Evolutionary conservation across 805 yeast genomes (phyloP).

Genomic region (Saccharomycopsis sp.): DNA sequence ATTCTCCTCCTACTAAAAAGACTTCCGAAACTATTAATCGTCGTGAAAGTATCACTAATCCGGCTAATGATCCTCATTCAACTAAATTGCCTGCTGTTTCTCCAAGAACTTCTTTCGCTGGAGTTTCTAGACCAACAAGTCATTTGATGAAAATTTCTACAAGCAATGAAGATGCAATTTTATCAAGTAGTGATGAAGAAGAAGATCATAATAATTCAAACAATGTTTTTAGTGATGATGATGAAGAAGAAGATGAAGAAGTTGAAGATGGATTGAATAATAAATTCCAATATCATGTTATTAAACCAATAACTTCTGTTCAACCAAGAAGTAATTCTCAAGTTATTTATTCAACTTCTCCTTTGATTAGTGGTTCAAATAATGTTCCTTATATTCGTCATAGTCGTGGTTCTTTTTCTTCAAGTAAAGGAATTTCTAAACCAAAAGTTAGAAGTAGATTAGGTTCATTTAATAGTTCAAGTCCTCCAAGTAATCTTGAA

Average conservation of each 20-base stretch:
- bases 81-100: conserved; percentile 15
- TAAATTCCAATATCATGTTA: conserved; percentile 16
- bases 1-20: conserved; percentile 7
- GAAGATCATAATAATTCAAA: conserved; percentile 27
- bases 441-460: conserved; percentile 15
- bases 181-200: conserved; percentile 26
- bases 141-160: conserved; percentile 8
- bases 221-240: conserved; percentile 21
- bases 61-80: conserved; percentile 21
- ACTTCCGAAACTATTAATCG: conserved; percentile 17
- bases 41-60: conserved; percentile 12
- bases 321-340: conserved; percentile 14
- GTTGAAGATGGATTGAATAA: conserved; percentile 17
- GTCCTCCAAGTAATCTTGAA: background rate
- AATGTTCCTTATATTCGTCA: conserved; percentile 7
- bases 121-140: background rate
- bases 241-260: conserved; percentile 28
- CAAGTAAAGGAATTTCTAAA: conserved; percentile 4
- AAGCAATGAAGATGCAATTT: conserved; percentile 31
- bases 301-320: conserved; percentile 1
- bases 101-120: conserved; percentile 12
- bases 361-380: background rate
- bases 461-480: conserved; percentile 12
- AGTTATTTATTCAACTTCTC: conserved; percentile 5
- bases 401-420: conserved; percentile 11